A percentile compares a stretch with the other conserved stretches of the same genome.
Conservation (phyloP, 106 monocot genomes). For the Phalaenopsis aphrodite region DNA sequence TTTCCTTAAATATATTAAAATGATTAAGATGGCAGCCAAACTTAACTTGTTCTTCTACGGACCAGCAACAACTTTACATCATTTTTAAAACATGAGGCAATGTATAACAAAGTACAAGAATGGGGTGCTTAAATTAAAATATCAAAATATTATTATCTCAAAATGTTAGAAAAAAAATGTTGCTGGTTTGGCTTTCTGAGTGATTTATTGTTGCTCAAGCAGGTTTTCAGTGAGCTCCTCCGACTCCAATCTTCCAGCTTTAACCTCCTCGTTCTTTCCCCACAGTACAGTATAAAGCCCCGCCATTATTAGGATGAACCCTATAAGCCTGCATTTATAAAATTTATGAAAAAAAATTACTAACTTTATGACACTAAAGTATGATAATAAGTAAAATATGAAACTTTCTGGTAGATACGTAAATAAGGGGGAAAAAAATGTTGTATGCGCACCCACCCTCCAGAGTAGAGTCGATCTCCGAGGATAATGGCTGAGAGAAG, state of each 20-base stretch:
- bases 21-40: too few species aligned
- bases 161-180: too few species aligned
- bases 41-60: too few species aligned
- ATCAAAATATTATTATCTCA: too few species aligned
- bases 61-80: too few species aligned
- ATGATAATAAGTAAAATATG: too few species aligned
- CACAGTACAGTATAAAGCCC: constrained; percentile 81
- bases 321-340: constrained; percentile 46
- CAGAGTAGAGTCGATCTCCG: constrained; percentile 64
- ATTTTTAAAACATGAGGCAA: too few species aligned
- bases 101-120: too few species aligned
- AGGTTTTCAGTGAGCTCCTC: constrained; percentile 36
- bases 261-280: constrained; percentile 78
- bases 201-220: constrained; percentile 28
- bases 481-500: constrained; percentile 65
- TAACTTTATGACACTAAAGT: not conserved
- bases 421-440: too few species aligned
- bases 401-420: too few species aligned
- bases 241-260: constrained; percentile 4
- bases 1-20: too few species aligned
- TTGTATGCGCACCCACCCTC: constrained; percentile 43
- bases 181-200: constrained; percentile 1
- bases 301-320: constrained; percentile 58
- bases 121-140: too few species aligned
- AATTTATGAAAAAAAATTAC: not conserved